Conservation (phyloP, 306 rosid genomes). For the Gillenia trifoliata region DNA sequence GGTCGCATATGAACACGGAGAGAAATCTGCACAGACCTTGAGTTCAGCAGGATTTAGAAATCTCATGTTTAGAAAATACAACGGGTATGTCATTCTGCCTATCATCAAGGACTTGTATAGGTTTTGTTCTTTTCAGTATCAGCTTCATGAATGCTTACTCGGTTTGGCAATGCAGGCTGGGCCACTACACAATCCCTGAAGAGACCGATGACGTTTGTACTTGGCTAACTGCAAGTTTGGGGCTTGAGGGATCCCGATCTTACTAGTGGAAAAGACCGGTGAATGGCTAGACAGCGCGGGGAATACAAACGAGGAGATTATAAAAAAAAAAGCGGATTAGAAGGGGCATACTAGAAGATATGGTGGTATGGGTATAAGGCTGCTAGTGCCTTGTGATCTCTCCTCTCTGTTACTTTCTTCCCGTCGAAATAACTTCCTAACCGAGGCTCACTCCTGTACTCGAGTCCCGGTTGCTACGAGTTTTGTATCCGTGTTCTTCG, state of each 20-base stretch:
- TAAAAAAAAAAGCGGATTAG: conserved; percentile 16
- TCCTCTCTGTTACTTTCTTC: neutral
- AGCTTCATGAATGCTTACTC: neutral
- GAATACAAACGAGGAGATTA: conserved; percentile 12
- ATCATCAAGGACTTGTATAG: neutral
- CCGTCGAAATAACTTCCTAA: conserved; percentile 4
- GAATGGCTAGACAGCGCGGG: neutral
- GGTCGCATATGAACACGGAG: conserved; percentile 68
- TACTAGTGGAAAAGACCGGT: conserved; percentile 26
- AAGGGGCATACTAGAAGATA: conserved; percentile 42
- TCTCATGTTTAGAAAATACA: conserved; percentile 67
- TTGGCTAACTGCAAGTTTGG: conserved; percentile 73
- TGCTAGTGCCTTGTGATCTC: conserved; percentile 27
- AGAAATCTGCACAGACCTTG: conserved; percentile 71
- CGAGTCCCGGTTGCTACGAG: neutral
- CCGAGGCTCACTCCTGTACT: neutral
- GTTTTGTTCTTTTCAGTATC: conserved; percentile 8
- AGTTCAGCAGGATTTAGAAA: conserved; percentile 76
- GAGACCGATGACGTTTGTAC: conserved; percentile 81
- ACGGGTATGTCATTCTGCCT: conserved; percentile 44
- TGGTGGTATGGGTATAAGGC: conserved; percentile 35
- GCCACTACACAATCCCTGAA: conserved; percentile 88
- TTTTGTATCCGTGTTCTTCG: conserved; percentile 1
- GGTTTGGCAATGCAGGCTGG: conserved; percentile 55
- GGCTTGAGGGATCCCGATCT: conserved; percentile 61